These are phyloP conservation scores for Yamadazyma diddensiae DNA, from an alignment of 1,139 yeast genomes.

Conservation along the genomic window DNA sequence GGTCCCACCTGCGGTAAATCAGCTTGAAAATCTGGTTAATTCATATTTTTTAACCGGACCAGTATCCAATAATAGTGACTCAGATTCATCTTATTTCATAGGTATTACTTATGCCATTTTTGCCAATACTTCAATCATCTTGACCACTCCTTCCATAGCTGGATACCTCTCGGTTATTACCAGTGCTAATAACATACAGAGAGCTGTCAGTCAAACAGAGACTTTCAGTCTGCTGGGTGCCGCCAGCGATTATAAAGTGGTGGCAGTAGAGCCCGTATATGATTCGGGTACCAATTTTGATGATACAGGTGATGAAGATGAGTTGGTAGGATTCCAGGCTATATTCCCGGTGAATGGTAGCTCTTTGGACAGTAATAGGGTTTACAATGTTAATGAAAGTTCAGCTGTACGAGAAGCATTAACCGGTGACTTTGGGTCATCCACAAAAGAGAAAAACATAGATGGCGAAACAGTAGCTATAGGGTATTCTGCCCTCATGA, in stretches of 20 bases:
- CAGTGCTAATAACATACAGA: slow-evolving; percentile 51
- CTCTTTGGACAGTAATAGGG: slow-evolving; percentile 19
- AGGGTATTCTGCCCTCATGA: slow-evolving; percentile 61
- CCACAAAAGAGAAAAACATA: slow-evolving; percentile 42
- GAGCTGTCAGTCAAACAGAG: slow-evolving; percentile 49
- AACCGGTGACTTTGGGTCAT: slow-evolving; percentile 42
- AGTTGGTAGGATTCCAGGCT: slow-evolving; percentile 32
- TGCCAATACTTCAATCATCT: slow-evolving; percentile 68
- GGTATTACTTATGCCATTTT: slow-evolving; percentile 69
- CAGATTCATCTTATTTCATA: slow-evolving; percentile 40
- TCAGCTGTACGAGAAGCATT: slow-evolving; percentile 43
- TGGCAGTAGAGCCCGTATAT: slow-evolving; percentile 33
- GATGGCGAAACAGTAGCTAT: slow-evolving; percentile 53
- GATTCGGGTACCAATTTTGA: slow-evolving; percentile 14
- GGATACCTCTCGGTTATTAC: slow-evolving; percentile 74
- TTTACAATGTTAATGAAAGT: slow-evolving; percentile 28
- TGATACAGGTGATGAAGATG: slow-evolving; percentile 7
- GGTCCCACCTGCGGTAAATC: slow-evolving; percentile 35
- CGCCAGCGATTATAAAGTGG: slow-evolving; percentile 26
- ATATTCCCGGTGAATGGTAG: slow-evolving; percentile 30
- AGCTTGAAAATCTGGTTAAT: slow-evolving; percentile 25
- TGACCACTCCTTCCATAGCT: slow-evolving; percentile 54
- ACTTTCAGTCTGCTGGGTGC: slow-evolving; percentile 10
- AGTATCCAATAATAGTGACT: slow-evolving; percentile 32
- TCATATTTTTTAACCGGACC: slow-evolving; percentile 56